Conservation (phyloP, 371 early-diverging fungal genomes). For the Rhizopus arrhizus region DNA sequence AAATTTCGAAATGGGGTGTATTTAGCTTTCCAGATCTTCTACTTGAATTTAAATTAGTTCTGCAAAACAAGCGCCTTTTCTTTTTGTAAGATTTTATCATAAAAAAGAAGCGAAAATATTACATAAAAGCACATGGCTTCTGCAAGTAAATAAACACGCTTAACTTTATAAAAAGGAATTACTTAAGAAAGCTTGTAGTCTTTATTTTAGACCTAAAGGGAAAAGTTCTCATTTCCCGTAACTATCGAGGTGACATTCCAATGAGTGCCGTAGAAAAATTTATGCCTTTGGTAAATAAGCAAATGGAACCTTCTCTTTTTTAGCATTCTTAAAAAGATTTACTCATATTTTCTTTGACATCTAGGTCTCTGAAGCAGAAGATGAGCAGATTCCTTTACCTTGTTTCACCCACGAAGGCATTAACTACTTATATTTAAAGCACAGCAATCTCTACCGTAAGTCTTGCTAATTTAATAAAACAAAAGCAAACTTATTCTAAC, state of each 20-base stretch:
- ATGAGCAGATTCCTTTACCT: slow-evolving; percentile 88
- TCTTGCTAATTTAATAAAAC: background rate
- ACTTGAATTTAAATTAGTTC: too few relatives aligned
- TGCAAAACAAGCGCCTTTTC: background rate
- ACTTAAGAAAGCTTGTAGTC: slow-evolving; percentile 50
- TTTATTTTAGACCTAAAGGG: slow-evolving; percentile 96
- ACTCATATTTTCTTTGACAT: slow-evolving; percentile 6
- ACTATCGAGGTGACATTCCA: slow-evolving; percentile 93
- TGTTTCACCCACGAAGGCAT: slow-evolving; percentile 94
- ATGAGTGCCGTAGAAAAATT: slow-evolving; percentile 95
- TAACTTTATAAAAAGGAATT: background rate
- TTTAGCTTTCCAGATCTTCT: too few relatives aligned
- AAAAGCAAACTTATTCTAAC: background rate
- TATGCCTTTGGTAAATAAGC: slow-evolving; percentile 81
- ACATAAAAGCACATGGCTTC: slow-evolving; percentile 20
- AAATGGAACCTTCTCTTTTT: background rate
- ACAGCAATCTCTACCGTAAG: slow-evolving; percentile 94
- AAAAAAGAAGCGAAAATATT: background rate
- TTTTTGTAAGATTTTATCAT: background rate
- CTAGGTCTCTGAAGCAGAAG: slow-evolving; percentile 80
- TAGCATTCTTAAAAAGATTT: too few relatives aligned
- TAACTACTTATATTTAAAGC: slow-evolving; percentile 90
- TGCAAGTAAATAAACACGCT: slow-evolving; percentile 20
- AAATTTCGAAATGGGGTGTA: too few relatives aligned
- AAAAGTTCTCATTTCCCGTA: slow-evolving; percentile 93